Conservation (phyloP, 345 rosid genomes). For the Ceriops tagal region DNA sequence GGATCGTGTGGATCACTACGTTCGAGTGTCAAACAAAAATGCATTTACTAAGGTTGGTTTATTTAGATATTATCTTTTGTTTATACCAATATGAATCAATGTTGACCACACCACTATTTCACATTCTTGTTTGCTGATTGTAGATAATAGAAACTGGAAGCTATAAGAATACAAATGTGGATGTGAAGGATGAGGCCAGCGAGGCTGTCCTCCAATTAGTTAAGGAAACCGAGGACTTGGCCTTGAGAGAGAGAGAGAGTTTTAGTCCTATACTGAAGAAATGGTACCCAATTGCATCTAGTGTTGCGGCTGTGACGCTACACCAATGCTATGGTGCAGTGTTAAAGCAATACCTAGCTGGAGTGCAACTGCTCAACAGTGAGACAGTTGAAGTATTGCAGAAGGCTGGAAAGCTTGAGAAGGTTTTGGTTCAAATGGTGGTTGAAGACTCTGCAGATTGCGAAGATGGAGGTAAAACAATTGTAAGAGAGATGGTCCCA, state of each 20-base stretch:
- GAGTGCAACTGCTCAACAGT: slow-evolving; percentile 36
- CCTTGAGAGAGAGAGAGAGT: slow-evolving; percentile 62
- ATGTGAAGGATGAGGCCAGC: slow-evolving; percentile 49
- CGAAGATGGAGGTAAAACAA: slow-evolving; percentile 79
- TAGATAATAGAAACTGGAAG: slow-evolving; percentile 59
- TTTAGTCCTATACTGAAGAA: slow-evolving; percentile 71
- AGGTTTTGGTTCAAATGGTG: slow-evolving; percentile 76
- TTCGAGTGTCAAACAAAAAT: slow-evolving; percentile 62
- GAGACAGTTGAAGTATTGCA: slow-evolving; percentile 66
- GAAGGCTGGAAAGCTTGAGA: slow-evolving; percentile 80
- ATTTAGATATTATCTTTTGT: no score
- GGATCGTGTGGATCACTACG: slow-evolving; percentile 62
- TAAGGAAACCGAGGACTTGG: slow-evolving; percentile 72
- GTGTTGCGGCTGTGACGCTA: slow-evolving; percentile 62
- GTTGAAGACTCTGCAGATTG: slow-evolving; percentile 76
- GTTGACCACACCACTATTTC: no score
- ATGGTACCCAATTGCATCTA: slow-evolving; percentile 63
- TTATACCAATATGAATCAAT: not conserved
- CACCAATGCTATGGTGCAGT: slow-evolving; percentile 74
- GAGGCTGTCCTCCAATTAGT: slow-evolving; percentile 61
- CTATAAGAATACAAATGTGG: slow-evolving; percentile 29
- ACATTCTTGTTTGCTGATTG: not conserved
- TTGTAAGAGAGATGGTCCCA: slow-evolving; percentile 77
- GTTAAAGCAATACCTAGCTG: slow-evolving; percentile 64
- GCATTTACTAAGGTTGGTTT: slow-evolving; percentile 65